phyloP scores from a whole-genome alignment of 164 flowering plant species.

The Nelumbo lutea region DNA sequence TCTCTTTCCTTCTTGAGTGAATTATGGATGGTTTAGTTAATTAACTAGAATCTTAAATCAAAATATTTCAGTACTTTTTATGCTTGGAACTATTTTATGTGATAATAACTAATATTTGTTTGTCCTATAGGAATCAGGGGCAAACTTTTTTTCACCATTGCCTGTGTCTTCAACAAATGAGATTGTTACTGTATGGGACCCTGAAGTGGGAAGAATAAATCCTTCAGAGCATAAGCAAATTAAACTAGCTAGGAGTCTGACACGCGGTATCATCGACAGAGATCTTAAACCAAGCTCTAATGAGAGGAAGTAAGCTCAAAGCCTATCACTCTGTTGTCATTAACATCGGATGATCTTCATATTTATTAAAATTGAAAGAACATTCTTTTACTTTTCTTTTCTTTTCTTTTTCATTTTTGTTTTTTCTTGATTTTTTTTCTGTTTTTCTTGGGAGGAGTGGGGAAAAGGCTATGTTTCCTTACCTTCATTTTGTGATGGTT shows the following conservation, averaged over 20 bases:
- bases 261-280: constrained; percentile 91
- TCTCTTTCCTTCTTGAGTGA: too few relatives aligned
- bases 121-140: constrained; percentile 82
- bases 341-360: neutral
- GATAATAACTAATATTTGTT: constrained; percentile 11
- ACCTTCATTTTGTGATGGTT: neutral
- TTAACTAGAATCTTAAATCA: too few relatives aligned
- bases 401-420: neutral
- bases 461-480: too few relatives aligned
- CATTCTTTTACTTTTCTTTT: neutral
- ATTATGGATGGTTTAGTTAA: too few relatives aligned
- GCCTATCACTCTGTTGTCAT: neutral
- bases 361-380: neutral
- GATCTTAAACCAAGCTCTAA: constrained; percentile 92
- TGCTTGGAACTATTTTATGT: neutral
- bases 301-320: constrained; percentile 78
- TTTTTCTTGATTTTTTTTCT: too few relatives aligned
- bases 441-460: too few relatives aligned
- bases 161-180: constrained; percentile 94
- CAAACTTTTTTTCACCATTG: constrained; percentile 79
- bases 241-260: constrained; percentile 90
- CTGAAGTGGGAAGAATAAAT: constrained; percentile 89
- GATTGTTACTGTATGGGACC: constrained; percentile 95
- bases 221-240: constrained; percentile 99
- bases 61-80: too few relatives aligned